Conservation (phyloP, 768 basidiomycete species). For the Amanita rimosa region DNA sequence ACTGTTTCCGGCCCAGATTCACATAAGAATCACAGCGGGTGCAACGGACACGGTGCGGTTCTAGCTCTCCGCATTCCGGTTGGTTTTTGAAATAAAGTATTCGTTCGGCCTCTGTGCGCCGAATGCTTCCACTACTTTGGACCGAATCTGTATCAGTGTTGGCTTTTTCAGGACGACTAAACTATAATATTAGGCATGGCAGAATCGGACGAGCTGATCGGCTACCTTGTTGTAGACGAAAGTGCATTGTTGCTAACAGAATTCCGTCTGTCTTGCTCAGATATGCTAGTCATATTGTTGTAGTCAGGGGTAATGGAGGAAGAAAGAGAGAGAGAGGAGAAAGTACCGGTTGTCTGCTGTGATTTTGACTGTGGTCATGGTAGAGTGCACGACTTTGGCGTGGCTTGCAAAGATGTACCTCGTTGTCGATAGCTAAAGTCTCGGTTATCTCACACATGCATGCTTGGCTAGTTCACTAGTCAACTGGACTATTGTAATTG, state of each 20-base stretch:
- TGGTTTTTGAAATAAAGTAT: conserved; percentile 55
- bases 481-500: too few relatives aligned
- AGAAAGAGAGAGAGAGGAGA: neutral
- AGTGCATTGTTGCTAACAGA: too few relatives aligned
- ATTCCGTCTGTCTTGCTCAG: neutral
- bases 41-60: conserved; percentile 49
- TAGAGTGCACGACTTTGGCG: conserved; percentile 2
- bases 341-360: conserved; percentile 8
- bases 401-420: conserved; percentile 1
- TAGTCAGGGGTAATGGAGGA: neutral
- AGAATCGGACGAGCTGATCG: neutral
- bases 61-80: conserved; percentile 42
- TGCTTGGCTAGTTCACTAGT: too few relatives aligned
- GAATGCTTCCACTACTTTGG: conserved; percentile 27
- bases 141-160: conserved; percentile 38
- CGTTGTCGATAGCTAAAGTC: conserved; percentile 9
- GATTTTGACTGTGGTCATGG: neutral
- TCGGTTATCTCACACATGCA: neutral
- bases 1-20: conserved; percentile 40
- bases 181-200: conserved; percentile 5
- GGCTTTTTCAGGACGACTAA: conserved; percentile 14
- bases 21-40: conserved; percentile 46
- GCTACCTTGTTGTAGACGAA: neutral
- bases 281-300: neutral
- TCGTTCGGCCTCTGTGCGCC: conserved; percentile 52